Base-by-base conservation (phyloP, 805 yeast species). In the Candida lessepsii region DNA sequence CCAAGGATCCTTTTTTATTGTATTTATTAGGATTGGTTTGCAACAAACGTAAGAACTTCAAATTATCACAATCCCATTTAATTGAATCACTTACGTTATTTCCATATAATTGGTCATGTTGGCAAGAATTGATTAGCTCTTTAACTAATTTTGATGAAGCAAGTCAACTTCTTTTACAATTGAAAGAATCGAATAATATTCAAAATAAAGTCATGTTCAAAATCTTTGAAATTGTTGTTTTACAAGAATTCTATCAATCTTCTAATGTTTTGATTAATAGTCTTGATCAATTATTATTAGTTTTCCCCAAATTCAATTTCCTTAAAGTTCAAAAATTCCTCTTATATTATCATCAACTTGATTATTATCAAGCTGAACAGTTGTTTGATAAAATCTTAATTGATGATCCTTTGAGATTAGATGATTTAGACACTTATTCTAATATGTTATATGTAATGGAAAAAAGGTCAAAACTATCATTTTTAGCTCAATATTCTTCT, bases 371-470 rank as follows among this genome's bases (percentile, higher is more conserved):
- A 37, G 89, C 97, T 0, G 96, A 88, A 51, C 56, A 67, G 37
- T 63, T 85, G 2, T 93, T 91, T 58, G 96, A 91, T 56, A 75
- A 78, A 32, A 76, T 93, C 1, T 62, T 90, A 17, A 56, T 71
- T 7, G 65, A 65, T 16, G 98, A 93, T 58, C 98, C 98, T 0
- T 76, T 85, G 49, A 67, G 97, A 33, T 67, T 93, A 16, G 98
- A 93, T 53, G 96, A 90, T 52, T 69, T 93, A 67, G 99, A 93
- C 57, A 79, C 86, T 0, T 93, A 86, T 60, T 90, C 98, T n/a
- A 91, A 93, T 60, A 86, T 93, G 58, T 71, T 93, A 26, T 93
- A 90, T 55, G 98, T 93, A 28, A 86, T 88, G 85, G 96, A 89
- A 53, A 86, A 87, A 58, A 75, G 79, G 46, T 73, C 95, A 1